Base-by-base conservation (phyloP, 495 filamentous ascomycete genomes). In the Wilcoxina mikolae region DNA sequence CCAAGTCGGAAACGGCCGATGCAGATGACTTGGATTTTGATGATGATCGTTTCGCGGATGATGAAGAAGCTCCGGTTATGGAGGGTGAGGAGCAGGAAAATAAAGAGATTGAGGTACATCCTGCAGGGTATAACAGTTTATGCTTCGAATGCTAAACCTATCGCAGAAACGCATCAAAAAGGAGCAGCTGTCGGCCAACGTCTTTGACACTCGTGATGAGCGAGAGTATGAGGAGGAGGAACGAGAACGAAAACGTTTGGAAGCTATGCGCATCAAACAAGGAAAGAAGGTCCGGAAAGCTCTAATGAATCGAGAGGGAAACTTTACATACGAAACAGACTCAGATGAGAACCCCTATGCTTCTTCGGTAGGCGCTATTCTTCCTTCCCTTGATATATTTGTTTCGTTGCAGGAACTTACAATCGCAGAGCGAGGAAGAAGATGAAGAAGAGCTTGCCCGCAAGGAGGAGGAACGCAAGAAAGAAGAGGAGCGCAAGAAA, bases 61-160 rank as follows among this genome's bases (percentile, higher is more conserved):
- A 98, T 62, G 91, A 98, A 64, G 91, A 95, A 63, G 77, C 81
- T 43, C 82, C 85, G 11, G 75, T 93, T 39, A 85, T 93, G 64
- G 80, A 81, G 52, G 84, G 87, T 9, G 70, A 79, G 44, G 87
- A 95, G 50, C 85, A 93, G 56, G 87, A 95, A 39, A 71, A 78
- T 0, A 95, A 94, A 65, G 83, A 86, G n/a, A 78, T 87, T 2
- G 82, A 90, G 60, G 80, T 65, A 64, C 45, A 49, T 43, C 39
- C 20, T 49, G 46, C 46, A 11, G 2, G 22, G 23, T 46, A 24
- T 20, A n/a, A n/a, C n/a, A n/a, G 23, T 46, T 46, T 46, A 46
- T 46, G 15, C 22, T 2, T 17, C 43, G 31, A 24, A 12, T 46
- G n/a, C 43, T 46, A 46, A 46, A 17, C 43, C 23, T 12, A 10